phyloP scores from a whole-genome alignment of 768 basidiomycete species.

The Postia placenta region DNA sequence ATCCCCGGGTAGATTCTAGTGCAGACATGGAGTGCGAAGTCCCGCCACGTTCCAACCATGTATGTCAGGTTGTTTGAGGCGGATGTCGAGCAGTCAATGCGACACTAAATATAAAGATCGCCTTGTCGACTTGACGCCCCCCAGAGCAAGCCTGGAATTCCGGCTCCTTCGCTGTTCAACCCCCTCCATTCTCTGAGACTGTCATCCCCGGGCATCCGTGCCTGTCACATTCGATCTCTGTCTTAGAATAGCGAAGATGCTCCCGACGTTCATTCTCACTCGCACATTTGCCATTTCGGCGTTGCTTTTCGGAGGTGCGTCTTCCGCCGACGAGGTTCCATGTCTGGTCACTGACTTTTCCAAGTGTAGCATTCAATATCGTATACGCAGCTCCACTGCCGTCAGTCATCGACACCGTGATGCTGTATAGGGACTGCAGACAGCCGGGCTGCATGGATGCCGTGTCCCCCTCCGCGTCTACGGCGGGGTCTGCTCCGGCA shows the following conservation, averaged over 20 bases:
- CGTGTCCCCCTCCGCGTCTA: no score
- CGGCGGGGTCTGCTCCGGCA: no score
- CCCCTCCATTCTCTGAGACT: not conserved
- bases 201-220: no score
- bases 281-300: conserved; percentile 15
- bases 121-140: not conserved
- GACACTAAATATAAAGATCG: not conserved
- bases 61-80: not conserved
- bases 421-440: not conserved
- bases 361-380: not conserved
- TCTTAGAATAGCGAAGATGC: not conserved
- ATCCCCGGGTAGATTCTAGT: not conserved
- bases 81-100: not conserved
- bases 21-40: not conserved
- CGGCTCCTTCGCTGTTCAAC: not conserved
- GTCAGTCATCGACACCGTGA: not conserved
- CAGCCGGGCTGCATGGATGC: not conserved
- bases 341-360: not conserved
- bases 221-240: no score
- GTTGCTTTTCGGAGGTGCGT: conserved; percentile 9
- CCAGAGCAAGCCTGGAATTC: not conserved
- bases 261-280: conserved; percentile 11
- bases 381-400: not conserved
- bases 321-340: not conserved
- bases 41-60: not conserved